Conservation (phyloP, 257 asterid genomes). For the Nicotiana obtusifolia region DNA sequence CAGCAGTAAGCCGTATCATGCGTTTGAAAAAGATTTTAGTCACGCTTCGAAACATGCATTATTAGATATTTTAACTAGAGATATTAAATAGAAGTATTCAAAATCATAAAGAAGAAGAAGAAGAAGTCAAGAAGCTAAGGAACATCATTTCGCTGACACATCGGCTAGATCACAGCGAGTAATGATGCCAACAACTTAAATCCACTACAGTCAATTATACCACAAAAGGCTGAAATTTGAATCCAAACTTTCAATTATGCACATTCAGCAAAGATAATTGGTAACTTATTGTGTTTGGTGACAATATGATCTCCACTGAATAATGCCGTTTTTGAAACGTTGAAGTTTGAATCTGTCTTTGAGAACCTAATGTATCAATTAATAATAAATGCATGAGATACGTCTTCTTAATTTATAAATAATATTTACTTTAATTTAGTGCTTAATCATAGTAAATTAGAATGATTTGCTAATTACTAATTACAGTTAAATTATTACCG, state of each 20-base stretch:
- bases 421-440: too few relatives aligned
- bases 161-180: neutral
- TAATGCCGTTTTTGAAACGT: neutral
- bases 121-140: neutral
- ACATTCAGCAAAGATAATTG: neutral
- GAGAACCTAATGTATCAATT: too few relatives aligned
- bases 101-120: neutral
- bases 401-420: too few relatives aligned
- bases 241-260: neutral
- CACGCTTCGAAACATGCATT: neutral
- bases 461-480: too few relatives aligned
- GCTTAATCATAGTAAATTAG: too few relatives aligned
- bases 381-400: too few relatives aligned
- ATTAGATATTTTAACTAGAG: neutral
- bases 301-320: neutral
- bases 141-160: neutral
- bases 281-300: slow-evolving; percentile 6
- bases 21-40: neutral
- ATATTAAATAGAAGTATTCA: neutral
- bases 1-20: neutral
- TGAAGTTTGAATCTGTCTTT: neutral
- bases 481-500: too few relatives aligned
- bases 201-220: slow-evolving; percentile 10
- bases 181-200: slow-evolving; percentile 11
- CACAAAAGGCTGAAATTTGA: neutral